Evolutionary conservation across 2,329 filamentous ascomycete genomes (phyloP).

Genomic region (Ustulina deusta): DNA sequence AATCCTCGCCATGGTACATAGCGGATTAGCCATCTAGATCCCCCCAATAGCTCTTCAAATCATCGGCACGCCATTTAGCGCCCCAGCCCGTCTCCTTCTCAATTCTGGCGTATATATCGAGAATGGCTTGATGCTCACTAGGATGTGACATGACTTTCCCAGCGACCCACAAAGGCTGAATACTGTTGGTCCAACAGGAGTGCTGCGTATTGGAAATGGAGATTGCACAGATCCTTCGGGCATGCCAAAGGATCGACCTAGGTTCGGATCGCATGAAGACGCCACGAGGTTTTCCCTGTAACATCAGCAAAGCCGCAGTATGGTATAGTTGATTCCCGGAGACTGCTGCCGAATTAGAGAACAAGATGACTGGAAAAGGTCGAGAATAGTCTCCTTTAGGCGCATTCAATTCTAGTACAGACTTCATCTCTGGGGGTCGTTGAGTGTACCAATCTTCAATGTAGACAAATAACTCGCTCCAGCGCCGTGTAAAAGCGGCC

Average conservation of each 20-base stretch:
- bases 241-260: slow-evolving; percentile 5
- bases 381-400: slow-evolving; percentile 3
- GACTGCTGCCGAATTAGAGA: background rate
- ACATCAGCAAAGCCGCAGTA: background rate
- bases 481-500: background rate
- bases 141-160: slow-evolving; percentile 11
- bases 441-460: slow-evolving; percentile 5
- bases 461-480: slow-evolving; percentile 1
- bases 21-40: slow-evolving; percentile 12
- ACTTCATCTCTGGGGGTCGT: background rate
- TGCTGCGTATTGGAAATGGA: slow-evolving; percentile 3
- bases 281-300: background rate
- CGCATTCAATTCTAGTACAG: slow-evolving; percentile 3
- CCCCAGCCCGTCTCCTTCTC: slow-evolving; percentile 21
- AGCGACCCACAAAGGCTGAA: slow-evolving; percentile 1
- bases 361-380: slow-evolving; percentile 1
- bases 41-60: slow-evolving; percentile 21
- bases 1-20: background rate
- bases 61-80: slow-evolving; percentile 17
- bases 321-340: slow-evolving; percentile 2
- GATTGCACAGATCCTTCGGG: background rate
- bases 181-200: background rate
- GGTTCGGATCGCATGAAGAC: background rate
- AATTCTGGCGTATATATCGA: slow-evolving; percentile 17
- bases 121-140: slow-evolving; percentile 17